Evolutionary conservation across 257 asterid genomes (phyloP), one percentile per base, ranked within the genome.

Genomic region (Lycium barbarum): DNA sequence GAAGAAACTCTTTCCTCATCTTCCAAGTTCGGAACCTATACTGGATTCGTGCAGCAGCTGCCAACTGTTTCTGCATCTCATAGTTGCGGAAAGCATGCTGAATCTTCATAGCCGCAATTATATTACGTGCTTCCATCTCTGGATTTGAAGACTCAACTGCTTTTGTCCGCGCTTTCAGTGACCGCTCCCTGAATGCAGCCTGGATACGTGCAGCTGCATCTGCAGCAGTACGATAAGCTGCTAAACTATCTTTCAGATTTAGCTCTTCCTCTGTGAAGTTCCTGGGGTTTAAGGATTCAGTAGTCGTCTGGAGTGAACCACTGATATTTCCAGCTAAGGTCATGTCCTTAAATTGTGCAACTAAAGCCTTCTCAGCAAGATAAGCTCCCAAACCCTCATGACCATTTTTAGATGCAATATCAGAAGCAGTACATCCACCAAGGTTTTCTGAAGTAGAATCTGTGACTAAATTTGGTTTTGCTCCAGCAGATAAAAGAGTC

Each of bases 41-140:
- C 86, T 97, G 99, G 83, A 97, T 97, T 87, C 93, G 91, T 47
- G 94, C 98, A 84, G 98, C 99, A 85, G 99, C 98, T 2, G 86
- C 91, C 40, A 93, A 90, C 90, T 91, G 89, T 89, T 97, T 97
- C 67, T 91, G 90, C 1, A 94, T 79, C 63, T 94, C 98, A 26
- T 87, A 87, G 74, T 93, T 92, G 80, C 98, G 95, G 88, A 90
- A 97, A 86, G 99, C 99, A 88, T 97, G 98, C 88, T 95, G 99
- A 86, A 97, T 97, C 92, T 88, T 97, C 99, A 95, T 89, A 11
- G 99, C 99, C 18, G 98, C 98, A 89, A 97, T 90, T 76, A 97
- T 97, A 84, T 65, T 87, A 36, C 93, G 95, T 83, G 98, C 99
- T 82, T 95, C 98, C 7, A 58, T 84, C 91, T 97, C 98, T 3